Evolutionary conservation across 768 basidiomycete species (phyloP).

Genomic region (Mycena rosella): DNA sequence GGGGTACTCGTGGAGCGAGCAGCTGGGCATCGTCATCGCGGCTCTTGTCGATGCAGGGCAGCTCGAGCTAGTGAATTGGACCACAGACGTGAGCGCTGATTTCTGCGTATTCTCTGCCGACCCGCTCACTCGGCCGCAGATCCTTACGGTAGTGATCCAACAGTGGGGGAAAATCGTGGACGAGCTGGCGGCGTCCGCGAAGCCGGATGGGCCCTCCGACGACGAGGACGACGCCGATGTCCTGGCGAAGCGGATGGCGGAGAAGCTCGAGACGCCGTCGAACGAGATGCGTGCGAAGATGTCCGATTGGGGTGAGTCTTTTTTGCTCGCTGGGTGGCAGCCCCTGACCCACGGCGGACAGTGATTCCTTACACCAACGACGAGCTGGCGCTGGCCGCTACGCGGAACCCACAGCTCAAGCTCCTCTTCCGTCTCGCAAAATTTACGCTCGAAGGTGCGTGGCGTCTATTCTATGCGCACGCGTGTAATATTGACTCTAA

Average conservation of each 20-base stretch:
- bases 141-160: conserved; percentile 21
- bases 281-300: conserved; percentile 31
- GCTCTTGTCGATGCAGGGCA: conserved; percentile 68
- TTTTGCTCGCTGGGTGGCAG: conserved; percentile 22
- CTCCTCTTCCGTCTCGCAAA: conserved; percentile 85
- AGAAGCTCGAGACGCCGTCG: conserved; percentile 31
- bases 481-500: conserved; percentile 27
- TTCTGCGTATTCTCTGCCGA: not conserved
- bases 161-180: conserved; percentile 27
- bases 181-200: conserved; percentile 20
- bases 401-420: conserved; percentile 81
- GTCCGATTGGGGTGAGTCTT: conserved; percentile 26
- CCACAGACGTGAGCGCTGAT: conserved; percentile 65
- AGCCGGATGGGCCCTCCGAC: conserved; percentile 8
- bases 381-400: conserved; percentile 63
- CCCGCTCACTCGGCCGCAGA: conserved; percentile 3
- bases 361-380: conserved; percentile 51
- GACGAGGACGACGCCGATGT: conserved; percentile 31
- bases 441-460: conserved; percentile 68
- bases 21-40: conserved; percentile 76
- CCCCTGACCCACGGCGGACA: conserved; percentile 47
- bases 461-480: not conserved
- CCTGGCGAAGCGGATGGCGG: conserved; percentile 31
- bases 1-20: conserved; percentile 75
- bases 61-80: conserved; percentile 67